phyloP scores from a whole-genome alignment of 2,329 filamentous ascomycete species.

The Diaporthe caulivora region DNA sequence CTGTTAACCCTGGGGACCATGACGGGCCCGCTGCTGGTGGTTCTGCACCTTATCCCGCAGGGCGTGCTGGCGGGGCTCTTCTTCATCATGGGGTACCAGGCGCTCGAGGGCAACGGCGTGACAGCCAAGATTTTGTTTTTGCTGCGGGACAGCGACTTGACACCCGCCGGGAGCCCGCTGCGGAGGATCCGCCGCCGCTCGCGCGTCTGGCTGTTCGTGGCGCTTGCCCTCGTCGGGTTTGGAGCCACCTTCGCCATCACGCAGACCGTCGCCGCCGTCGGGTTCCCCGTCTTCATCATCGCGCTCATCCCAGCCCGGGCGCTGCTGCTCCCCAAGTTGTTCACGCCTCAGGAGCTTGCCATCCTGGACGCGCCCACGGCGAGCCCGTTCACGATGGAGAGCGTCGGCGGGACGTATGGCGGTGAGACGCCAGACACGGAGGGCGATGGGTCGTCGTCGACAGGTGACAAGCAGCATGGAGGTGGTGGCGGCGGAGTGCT shows the following conservation, averaged over 20 bases:
- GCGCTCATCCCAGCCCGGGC: conserved; percentile 76
- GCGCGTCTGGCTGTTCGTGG: conserved; percentile 80
- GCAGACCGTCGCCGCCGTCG: conserved; percentile 83
- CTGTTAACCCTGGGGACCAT: conserved; percentile 84
- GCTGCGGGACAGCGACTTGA: conserved; percentile 73
- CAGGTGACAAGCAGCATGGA: conserved; percentile 15
- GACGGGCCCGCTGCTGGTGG: conserved; percentile 78
- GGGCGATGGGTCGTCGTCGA: conserved; percentile 19
- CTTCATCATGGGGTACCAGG: conserved; percentile 87
- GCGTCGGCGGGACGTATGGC: conserved; percentile 73
- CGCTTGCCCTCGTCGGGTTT: conserved; percentile 77
- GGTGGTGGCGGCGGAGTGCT: conserved; percentile 32
- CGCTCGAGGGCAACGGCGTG: conserved; percentile 81
- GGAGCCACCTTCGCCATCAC: conserved; percentile 86
- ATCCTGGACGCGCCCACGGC: conserved; percentile 80
- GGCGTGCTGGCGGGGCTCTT: conserved; percentile 85
- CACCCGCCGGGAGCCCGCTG: conserved; percentile 70
- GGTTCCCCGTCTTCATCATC: conserved; percentile 82
- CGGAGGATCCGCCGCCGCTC: conserved; percentile 69
- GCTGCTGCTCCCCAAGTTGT: conserved; percentile 71
- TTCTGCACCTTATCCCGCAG: conserved; percentile 83
- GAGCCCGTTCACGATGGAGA: conserved; percentile 81
- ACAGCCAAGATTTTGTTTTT: conserved; percentile 81
- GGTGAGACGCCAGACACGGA: conserved; percentile 36
- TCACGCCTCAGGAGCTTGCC: conserved; percentile 70